These are phyloP conservation scores for Gaeumannomyces sp. DNA, from an alignment of 2,329 filamentous ascomycete genomes.

Conservation along the genomic window DNA sequence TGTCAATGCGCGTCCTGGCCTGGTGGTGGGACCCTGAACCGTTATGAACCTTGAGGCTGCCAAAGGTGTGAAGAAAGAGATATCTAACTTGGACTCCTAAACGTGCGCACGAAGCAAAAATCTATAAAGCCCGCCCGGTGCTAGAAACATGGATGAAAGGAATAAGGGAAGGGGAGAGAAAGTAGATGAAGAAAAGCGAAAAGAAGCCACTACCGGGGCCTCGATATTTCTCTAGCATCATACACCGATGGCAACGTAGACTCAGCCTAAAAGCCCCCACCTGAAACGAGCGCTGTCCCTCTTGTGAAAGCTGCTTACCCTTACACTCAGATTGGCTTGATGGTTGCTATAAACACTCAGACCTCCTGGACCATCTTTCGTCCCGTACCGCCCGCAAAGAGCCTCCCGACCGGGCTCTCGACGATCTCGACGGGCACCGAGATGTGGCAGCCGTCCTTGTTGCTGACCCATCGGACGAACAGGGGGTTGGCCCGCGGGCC, in stretches of 20 bases:
- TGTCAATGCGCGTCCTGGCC: too few relatives aligned
- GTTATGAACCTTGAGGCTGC: too few relatives aligned
- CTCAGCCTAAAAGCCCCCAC: background rate
- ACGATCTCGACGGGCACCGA: constrained; percentile 65
- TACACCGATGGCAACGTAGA: background rate
- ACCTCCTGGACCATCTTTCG: constrained; percentile 51
- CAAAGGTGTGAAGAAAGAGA: too few relatives aligned
- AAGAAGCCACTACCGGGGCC: background rate
- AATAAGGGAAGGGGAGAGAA: background rate
- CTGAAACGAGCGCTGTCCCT: too few relatives aligned
- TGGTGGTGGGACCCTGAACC: too few relatives aligned
- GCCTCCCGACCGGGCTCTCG: constrained; percentile 51
- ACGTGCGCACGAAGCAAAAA: too few relatives aligned
- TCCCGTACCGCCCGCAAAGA: constrained; percentile 40
- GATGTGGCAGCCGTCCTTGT: constrained; percentile 54
- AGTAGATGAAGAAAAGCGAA: background rate
- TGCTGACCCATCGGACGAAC: constrained; percentile 67
- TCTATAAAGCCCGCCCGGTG: too few relatives aligned
- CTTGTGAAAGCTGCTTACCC: too few relatives aligned
- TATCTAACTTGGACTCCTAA: too few relatives aligned
- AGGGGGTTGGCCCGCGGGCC: constrained; percentile 35
- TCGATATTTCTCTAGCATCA: background rate
- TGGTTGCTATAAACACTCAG: constrained; percentile 13
- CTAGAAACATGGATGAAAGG: too few relatives aligned
- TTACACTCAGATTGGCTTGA: too few relatives aligned